These are phyloP conservation scores for Sisymbrium altissimum DNA, from an alignment of 345 rosid species.

Conservation along the genomic window DNA sequence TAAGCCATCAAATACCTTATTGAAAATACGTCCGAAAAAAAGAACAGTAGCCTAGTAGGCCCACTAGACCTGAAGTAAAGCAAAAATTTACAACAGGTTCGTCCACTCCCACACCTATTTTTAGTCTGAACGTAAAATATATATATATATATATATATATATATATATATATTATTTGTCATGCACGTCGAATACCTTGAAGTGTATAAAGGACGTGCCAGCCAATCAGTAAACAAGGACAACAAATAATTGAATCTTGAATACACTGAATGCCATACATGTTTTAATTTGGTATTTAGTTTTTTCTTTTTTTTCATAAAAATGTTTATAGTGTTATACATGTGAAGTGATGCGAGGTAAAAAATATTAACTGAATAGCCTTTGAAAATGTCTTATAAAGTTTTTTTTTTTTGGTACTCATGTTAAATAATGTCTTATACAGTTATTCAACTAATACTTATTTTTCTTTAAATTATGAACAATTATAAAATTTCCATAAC, in stretches of 20 bases:
- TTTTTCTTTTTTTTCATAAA: not conserved
- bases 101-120: not conserved
- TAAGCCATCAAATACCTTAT: not conserved
- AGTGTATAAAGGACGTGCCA: not conserved
- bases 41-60: not conserved
- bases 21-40: not conserved
- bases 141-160: no score
- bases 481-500: not conserved
- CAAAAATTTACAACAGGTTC: not conserved
- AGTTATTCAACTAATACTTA: not conserved
- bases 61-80: not conserved
- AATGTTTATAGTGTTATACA: not conserved
- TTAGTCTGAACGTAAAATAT: not conserved
- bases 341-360: not conserved
- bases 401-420: no score
- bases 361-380: not conserved
- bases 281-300: not conserved
- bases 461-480: not conserved
- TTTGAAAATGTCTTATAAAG: not conserved
- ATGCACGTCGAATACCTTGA: not conserved
- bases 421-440: not conserved
- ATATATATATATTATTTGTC: no score
- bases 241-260: not conserved
- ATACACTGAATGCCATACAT: not conserved
- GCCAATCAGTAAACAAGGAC: not conserved